These are phyloP conservation scores for Herpetospermum pedunculosum DNA, from an alignment of 306 rosid species.

Conservation along the genomic window DNA sequence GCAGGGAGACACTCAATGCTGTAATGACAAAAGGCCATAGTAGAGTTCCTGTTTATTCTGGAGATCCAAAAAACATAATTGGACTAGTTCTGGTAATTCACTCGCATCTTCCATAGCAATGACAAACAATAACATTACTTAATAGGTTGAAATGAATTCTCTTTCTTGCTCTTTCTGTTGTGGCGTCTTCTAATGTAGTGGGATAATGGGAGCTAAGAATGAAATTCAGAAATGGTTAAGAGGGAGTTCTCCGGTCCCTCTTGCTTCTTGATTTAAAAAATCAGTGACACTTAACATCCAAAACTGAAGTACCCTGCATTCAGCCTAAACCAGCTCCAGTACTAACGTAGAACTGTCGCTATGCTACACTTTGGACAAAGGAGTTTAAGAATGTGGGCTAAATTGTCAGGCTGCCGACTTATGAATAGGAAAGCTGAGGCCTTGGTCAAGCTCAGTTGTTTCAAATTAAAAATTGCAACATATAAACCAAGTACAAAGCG, in stretches of 20 bases:
- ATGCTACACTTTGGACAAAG: neutral
- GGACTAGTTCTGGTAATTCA: slow-evolving; percentile 86
- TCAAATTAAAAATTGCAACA: neutral
- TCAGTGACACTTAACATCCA: neutral
- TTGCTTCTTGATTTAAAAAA: neutral
- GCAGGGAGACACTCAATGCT: slow-evolving; percentile 75
- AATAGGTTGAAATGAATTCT: neutral
- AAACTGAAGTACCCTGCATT: neutral
- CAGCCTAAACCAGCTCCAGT: neutral
- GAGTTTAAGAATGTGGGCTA: neutral
- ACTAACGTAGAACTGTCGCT: neutral
- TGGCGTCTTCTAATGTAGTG: neutral
- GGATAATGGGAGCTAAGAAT: neutral
- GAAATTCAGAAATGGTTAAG: neutral
- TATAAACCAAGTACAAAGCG: neutral
- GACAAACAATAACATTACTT: neutral
- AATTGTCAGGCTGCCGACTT: neutral
- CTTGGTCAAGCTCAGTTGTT: neutral
- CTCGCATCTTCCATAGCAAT: neutral
- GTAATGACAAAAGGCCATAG: slow-evolving; percentile 92
- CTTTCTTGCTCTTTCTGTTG: neutral
- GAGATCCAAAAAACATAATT: slow-evolving; percentile 56
- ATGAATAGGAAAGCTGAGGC: neutral
- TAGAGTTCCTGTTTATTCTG: slow-evolving; percentile 86
- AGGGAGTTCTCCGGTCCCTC: neutral